Percentiles rank a stretch among this genome's conserved stretches.
These are phyloP conservation scores for Hirschfeldia incana DNA, from an alignment of 345 rosid genomes.

Conservation along the genomic window DNA sequence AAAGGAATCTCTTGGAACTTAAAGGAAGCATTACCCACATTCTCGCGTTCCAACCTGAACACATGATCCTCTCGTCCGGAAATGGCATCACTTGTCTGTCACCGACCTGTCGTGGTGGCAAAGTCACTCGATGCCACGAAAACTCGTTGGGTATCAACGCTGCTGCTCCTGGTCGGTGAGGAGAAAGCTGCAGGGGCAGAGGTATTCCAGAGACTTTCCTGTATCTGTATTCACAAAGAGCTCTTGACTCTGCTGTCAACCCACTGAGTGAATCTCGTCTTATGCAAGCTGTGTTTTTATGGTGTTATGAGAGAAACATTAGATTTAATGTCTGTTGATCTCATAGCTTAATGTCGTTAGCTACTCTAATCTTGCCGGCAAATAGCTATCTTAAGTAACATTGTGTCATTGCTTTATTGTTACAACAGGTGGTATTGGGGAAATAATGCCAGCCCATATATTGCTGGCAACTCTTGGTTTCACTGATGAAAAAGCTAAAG, in stretches of 20 bases:
- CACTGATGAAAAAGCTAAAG: constrained; percentile 66
- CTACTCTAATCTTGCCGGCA: not conserved
- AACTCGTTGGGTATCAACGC: constrained; percentile 22
- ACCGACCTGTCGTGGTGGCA: constrained; percentile 43
- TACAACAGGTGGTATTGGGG: constrained; percentile 57
- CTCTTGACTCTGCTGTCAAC: constrained; percentile 66
- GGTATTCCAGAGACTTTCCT: constrained; percentile 53
- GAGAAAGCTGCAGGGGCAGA: constrained; percentile 35
- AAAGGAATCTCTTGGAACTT: constrained; percentile 74
- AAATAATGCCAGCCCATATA: constrained; percentile 65
- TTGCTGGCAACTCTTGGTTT: constrained; percentile 73
- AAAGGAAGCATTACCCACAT: constrained; percentile 77
- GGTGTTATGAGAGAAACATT: not conserved
- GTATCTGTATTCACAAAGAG: constrained; percentile 43
- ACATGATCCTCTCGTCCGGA: constrained; percentile 34
- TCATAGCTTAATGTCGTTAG: not conserved
- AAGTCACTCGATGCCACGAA: constrained; percentile 29
- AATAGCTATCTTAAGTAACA: not conserved
- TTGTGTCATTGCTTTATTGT: not conserved
- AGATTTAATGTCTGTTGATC: not conserved
- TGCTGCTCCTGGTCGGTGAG: constrained; percentile 37
- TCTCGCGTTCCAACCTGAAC: constrained; percentile 51
- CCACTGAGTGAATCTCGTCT: constrained; percentile 45
- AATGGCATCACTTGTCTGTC: constrained; percentile 70
- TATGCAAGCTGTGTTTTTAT: not conserved